phyloP scores from a whole-genome alignment of 2,329 filamentous ascomycete genomes.

The Epichloe sylvatica region DNA sequence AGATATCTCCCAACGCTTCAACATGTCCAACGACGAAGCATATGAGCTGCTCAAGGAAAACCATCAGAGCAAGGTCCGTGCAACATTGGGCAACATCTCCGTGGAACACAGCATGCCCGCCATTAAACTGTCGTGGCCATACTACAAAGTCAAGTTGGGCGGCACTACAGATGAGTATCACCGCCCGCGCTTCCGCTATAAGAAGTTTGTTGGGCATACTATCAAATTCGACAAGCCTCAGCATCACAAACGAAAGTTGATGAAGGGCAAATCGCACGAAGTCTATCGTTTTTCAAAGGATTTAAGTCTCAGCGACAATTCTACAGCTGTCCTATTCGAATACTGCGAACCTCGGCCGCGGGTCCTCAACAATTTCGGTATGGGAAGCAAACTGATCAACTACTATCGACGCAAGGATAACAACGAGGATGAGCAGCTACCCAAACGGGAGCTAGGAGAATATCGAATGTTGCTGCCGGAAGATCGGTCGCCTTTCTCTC shows the following conservation, averaged over 20 bases:
- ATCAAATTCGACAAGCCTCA: conserved; percentile 61
- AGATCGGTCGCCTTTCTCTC: conserved; percentile 88
- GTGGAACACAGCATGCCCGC: conserved; percentile 92
- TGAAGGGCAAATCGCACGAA: conserved; percentile 66
- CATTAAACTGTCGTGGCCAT: conserved; percentile 82
- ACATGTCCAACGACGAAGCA: conserved; percentile 89
- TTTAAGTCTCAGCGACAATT: conserved; percentile 77
- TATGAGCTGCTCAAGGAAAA: conserved; percentile 96
- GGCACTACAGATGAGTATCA: conserved; percentile 71
- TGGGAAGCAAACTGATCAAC: conserved; percentile 92
- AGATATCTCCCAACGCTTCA: conserved; percentile 70
- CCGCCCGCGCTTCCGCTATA: conserved; percentile 62
- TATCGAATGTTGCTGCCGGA: conserved; percentile 77
- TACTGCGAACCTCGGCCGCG: conserved; percentile 91
- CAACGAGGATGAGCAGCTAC: conserved; percentile 58
- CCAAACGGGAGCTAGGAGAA: conserved; percentile 78
- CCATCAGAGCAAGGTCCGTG: conserved; percentile 88
- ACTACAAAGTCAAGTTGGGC: conserved; percentile 77
- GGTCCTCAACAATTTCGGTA: conserved; percentile 89
- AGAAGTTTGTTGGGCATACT: conserved; percentile 49
- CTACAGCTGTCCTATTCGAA: conserved; percentile 74
- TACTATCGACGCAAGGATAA: conserved; percentile 77
- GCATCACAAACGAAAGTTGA: conserved; percentile 64
- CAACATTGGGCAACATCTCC: conserved; percentile 78
- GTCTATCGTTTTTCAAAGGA: conserved; percentile 71